Evolutionary conservation across 257 asterid species (phyloP), one percentile per base, ranked within the genome.

Genomic region (Nicotiana tabacum): DNA sequence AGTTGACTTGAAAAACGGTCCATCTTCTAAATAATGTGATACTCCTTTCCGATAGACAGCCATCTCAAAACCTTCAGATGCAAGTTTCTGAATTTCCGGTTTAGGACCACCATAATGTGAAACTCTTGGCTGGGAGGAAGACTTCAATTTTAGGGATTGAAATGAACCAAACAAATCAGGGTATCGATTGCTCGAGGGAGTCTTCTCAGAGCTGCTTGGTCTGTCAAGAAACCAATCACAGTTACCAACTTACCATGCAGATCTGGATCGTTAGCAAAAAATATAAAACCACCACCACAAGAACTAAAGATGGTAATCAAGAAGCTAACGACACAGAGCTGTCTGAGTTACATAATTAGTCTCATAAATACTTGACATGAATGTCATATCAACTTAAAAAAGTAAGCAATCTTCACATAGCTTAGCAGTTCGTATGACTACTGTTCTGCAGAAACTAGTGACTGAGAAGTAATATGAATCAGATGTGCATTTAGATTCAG

Each of bases 161-260:
- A 95, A 91, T 30, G 97, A 85, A 86, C 93, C 96, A 10, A 90
- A 91, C 70, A 95, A 39, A 87, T 91, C 95, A 74, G 98, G 90
- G 77, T 89, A 88, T 81, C 96, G 84, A 53, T 87, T 92, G 56
- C 53, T 82, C 37, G 88, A 78, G 39, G 85, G 83, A 78, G 86
- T 83, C 88, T 86, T 86, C 85, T 88, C 92, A n/a, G 90, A 86
- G 90, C 88, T 88, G 83, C 83, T 89, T 82, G 92, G 88, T 86
- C 99, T 94, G 98, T 87, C 86, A 83, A 76, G 37, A 77, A 27
- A 87, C 76, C 82, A 78, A 82, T 32, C 24, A 62, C 13, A 82
- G 76, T 35, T 32, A 39, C 84, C 51, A 61, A 82, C 67, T 33
- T 32, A 37, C 84, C 53, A 61, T 48, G 29, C 60, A 66, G 29